Base-by-base conservation (phyloP, 2,329 filamentous ascomycete species). In the Penicillium sp. region DNA sequence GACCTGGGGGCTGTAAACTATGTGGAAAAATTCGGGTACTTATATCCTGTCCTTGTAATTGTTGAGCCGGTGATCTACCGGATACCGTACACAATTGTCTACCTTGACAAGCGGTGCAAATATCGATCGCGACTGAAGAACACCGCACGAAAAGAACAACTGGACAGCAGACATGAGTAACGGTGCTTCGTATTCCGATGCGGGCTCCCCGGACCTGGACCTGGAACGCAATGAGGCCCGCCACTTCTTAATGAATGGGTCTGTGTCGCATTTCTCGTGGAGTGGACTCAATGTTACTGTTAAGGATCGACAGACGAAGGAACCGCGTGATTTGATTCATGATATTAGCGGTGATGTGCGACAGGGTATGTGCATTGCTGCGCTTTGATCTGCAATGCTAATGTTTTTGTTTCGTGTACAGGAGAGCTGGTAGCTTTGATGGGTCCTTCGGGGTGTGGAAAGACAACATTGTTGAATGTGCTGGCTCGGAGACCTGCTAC, bases 401-500 rank as follows among this genome's bases (percentile, higher is more conserved):
- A 47, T n/a, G 8, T 21, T 11, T 10, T 41, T 1, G 9, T 10
- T 16, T n/a, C 52, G 9, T 31, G 27, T 11, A 29, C 67, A 80
- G 90, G 89, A 29, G 87, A 92, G 67, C 78, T 93, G 43, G 82
- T 91, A 58, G 91, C 91, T 39, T 75, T 96, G 46, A 93, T 96
- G 90, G 91, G 91, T 24, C 90, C 90, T 9, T 85, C 79, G n/a
- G 78, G 79, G 26, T 77, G 85, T 56, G 91, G 91, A 50, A 96
- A 96, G 73, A 95, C 91, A 0, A 96, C 91, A 0, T 81, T 96
- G 0, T 81, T 96, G 35, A 93, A 96, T 70, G 85, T 90, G 5
- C 84, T 96, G 14, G 90, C 91, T 7, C 84, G 85, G 56, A 80
- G 87, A 59, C 77, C 77, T 60, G 77, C 78, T 13, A 78, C 80